Evolutionary conservation across 306 rosid species (phyloP).

Genomic region (Dalbergia oliveri): DNA sequence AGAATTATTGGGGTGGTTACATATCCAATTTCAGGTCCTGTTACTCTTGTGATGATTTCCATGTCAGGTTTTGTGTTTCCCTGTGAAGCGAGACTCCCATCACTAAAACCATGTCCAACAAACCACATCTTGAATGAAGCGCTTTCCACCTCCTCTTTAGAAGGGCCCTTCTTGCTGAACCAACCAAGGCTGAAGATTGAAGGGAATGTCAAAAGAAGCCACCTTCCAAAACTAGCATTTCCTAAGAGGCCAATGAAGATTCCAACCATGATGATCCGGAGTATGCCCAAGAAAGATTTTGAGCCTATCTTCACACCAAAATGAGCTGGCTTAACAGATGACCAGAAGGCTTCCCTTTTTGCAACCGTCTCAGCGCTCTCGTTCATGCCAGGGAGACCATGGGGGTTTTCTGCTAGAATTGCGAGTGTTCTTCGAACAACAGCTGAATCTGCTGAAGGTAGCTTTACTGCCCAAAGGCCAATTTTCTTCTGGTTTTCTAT

Average conservation of each 20-base stretch:
- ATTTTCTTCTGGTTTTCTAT: constrained; percentile 80
- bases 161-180: constrained; percentile 85
- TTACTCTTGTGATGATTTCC: constrained; percentile 85
- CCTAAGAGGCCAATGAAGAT: constrained; percentile 78
- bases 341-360: constrained; percentile 80
- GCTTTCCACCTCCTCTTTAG: constrained; percentile 78
- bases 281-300: constrained; percentile 68
- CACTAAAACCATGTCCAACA: constrained; percentile 71
- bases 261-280: constrained; percentile 58
- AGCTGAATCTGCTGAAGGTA: constrained; percentile 85
- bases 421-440: constrained; percentile 84
- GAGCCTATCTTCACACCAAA: constrained; percentile 85
- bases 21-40: constrained; percentile 94
- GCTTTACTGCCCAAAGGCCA: constrained; percentile 77
- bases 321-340: constrained; percentile 81
- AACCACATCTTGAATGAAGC: constrained; percentile 96
- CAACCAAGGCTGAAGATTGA: constrained; percentile 77
- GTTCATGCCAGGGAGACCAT: constrained; percentile 73
- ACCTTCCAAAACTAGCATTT: constrained; percentile 62
- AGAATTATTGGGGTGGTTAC: constrained; percentile 82
- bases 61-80: constrained; percentile 67
- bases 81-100: constrained; percentile 50
- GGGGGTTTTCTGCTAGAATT: constrained; percentile 65
- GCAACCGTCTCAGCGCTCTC: constrained; percentile 59
- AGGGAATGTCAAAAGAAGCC: constrained; percentile 84